Conservation (phyloP, 2,329 filamentous ascomycete genomes). For the Emergomyces orientalis region DNA sequence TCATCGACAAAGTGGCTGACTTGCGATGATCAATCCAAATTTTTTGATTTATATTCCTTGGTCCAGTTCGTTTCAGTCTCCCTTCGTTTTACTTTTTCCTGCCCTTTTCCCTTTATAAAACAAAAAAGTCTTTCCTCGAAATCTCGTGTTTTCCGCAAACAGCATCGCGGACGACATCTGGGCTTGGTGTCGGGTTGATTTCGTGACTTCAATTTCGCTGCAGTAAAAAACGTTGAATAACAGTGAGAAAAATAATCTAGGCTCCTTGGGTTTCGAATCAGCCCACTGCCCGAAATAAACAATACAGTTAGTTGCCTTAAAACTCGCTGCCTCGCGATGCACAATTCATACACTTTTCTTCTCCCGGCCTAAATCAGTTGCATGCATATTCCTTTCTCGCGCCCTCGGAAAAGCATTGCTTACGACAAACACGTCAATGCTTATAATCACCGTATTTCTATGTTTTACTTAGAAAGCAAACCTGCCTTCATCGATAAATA, state of each 20-base stretch:
- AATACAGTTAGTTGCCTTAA: slow-evolving; percentile 7
- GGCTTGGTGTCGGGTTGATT: not conserved
- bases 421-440: slow-evolving; percentile 6
- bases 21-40: not conserved
- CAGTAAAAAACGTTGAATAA: not conserved
- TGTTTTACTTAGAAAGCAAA: not conserved
- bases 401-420: slow-evolving; percentile 6
- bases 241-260: not conserved
- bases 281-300: slow-evolving; percentile 9
- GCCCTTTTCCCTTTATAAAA: not conserved
- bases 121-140: not conserved
- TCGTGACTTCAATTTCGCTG: not conserved
- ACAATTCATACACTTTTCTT: slow-evolving; percentile 8
- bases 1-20: slow-evolving; percentile 1
- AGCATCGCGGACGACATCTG: not conserved
- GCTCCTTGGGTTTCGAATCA: slow-evolving; percentile 8
- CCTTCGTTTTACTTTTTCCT: not conserved
- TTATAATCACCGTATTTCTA: not conserved
- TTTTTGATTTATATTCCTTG: slow-evolving; percentile 1
- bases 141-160: not conserved
- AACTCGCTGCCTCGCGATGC: slow-evolving; percentile 12
- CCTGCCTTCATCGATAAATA: not conserved
- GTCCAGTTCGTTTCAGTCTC: not conserved
- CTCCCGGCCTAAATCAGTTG: slow-evolving; percentile 8
- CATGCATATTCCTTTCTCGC: slow-evolving; percentile 3